Percentiles rank a stretch among this genome's conserved stretches.
Evolutionary conservation across 2,329 filamentous ascomycete species (phyloP).

Genomic region (Pestalotiopsis sp.): DNA sequence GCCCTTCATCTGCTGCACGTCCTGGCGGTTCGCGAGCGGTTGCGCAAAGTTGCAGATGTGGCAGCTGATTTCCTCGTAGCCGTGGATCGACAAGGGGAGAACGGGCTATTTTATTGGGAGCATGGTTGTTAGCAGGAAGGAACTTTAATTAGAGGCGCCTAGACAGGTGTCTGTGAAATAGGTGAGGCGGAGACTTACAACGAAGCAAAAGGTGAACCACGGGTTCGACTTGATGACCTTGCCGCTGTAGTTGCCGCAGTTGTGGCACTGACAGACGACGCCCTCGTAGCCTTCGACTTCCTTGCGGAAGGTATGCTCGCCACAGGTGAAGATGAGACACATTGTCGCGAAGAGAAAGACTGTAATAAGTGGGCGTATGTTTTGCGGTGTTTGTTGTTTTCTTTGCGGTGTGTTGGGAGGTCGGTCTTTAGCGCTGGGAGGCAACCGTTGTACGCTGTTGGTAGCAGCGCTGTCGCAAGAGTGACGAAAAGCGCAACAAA

Average conservation of each 20-base stretch:
- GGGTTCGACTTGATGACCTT: slow-evolving; percentile 65
- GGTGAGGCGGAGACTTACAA: slow-evolving; percentile 48
- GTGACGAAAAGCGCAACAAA: too few relatives aligned
- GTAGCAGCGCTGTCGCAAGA: too few relatives aligned
- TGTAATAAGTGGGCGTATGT: neutral
- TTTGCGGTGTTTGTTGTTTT: neutral
- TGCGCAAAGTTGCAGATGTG: slow-evolving; percentile 78
- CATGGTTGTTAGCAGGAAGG: neutral
- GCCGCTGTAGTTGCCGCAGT: slow-evolving; percentile 67
- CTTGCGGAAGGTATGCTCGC: slow-evolving; percentile 63
- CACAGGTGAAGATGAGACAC: slow-evolving; percentile 66
- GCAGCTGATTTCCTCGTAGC: slow-evolving; percentile 72
- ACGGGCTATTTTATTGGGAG: slow-evolving; percentile 53
- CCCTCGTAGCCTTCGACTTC: slow-evolving; percentile 64
- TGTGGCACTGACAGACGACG: slow-evolving; percentile 64
- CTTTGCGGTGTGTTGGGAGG: too few relatives aligned
- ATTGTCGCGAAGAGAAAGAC: slow-evolving; percentile 35
- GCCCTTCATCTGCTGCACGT: slow-evolving; percentile 56
- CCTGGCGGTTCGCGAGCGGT: slow-evolving; percentile 59
- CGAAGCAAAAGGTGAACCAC: slow-evolving; percentile 81
- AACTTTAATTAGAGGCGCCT: neutral
- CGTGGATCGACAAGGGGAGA: slow-evolving; percentile 69
- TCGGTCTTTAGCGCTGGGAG: too few relatives aligned
- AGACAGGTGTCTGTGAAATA: too few relatives aligned
- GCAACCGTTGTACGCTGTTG: too few relatives aligned